Percentiles rank a stretch among this genome's conserved stretches.
Conservation (phyloP, 805 yeast species). For the Saccharomycopsis sp. region DNA sequence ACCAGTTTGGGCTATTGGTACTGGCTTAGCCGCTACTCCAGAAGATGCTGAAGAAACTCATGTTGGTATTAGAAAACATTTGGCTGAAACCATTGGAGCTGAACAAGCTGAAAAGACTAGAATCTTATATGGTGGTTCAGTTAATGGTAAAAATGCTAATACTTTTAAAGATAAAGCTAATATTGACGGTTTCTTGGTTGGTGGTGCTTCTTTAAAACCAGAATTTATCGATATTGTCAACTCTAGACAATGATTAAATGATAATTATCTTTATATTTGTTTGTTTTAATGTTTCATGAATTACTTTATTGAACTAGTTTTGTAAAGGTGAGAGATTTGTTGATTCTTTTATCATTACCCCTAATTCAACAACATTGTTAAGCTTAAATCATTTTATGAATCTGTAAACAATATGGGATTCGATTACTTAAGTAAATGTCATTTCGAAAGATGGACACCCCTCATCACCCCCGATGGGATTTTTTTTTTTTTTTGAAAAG, state of each 20-base stretch:
- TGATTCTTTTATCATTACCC: neutral
- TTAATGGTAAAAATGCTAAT: slow-evolving; percentile 85
- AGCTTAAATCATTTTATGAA: no score
- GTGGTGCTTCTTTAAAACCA: slow-evolving; percentile 98
- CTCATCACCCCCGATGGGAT: no score
- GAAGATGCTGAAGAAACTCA: slow-evolving; percentile 97
- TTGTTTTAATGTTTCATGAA: neutral
- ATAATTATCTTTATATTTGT: neutral
- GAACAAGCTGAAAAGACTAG: slow-evolving; percentile 69
- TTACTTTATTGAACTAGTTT: neutral
- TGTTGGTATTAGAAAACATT: slow-evolving; percentile 74
- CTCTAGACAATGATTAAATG: slow-evolving; percentile 54
- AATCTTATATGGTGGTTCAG: slow-evolving; percentile 98
- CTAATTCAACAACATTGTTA: no score
- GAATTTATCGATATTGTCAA: slow-evolving; percentile 94
- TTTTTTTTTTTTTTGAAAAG: no score
- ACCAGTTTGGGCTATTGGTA: slow-evolving; percentile 99
- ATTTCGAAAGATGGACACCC: no score
- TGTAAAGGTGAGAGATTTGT: neutral
- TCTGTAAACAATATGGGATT: no score
- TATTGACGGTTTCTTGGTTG: slow-evolving; percentile 98
- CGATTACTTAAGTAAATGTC: no score
- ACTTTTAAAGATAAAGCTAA: slow-evolving; percentile 87
- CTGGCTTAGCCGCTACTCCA: slow-evolving; percentile 98
- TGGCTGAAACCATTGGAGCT: slow-evolving; percentile 65